Evolutionary conservation across 2,329 filamentous ascomycete species (phyloP), one percentile per base, ranked within the genome.

Genomic region (Aureobasidium leucospermi): DNA sequence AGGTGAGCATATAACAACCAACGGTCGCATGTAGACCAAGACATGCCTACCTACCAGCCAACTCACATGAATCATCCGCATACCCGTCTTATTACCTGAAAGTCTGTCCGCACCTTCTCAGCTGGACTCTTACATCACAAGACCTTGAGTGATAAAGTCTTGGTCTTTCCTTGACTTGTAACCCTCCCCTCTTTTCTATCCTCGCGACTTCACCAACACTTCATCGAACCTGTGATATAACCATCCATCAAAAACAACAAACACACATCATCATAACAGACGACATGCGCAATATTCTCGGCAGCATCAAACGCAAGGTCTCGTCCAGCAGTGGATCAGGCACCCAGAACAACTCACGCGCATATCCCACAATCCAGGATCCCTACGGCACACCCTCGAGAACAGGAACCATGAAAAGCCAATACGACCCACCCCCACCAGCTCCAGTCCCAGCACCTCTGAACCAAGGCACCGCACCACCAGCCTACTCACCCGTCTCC

Each of bases 401-500:
- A 9, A 49, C 45, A 41, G 38, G 19, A 28, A 58, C 55, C 7
- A 42, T 48, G 43, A 39, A 48, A 7, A 48, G 23, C 13, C 42
- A 46, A 39, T 47, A 56, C 42, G 16, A 45, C 16, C 36, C 34
- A 6, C 31, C 34, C 10, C 45, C 45, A 32, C 42, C 19, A 45
- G 49, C 49, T 32, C 16, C 2, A 3, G 39, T 42, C 7, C 10
- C 29, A 7, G 32, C 32, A 2, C 53, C 53, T 16, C n/a, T 49
- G 39, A 10, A 41, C 28, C 43, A 32, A 34, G 55, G 45, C 38
- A 31, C 43, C 29, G 67, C 70, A 19, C 71, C 70, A 45, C 69
- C 69, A 56, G 66, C 69, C 41, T 78, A 79, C 48, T 70, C 74
- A 13, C 73, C 78, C 51, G 73, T 75, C 47, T 68, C 75, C 6